A percentile compares a stretch with the other conserved stretches of the same genome.
phyloP scores from a whole-genome alignment of 306 rosid species.

The Quillaja saponaria region DNA sequence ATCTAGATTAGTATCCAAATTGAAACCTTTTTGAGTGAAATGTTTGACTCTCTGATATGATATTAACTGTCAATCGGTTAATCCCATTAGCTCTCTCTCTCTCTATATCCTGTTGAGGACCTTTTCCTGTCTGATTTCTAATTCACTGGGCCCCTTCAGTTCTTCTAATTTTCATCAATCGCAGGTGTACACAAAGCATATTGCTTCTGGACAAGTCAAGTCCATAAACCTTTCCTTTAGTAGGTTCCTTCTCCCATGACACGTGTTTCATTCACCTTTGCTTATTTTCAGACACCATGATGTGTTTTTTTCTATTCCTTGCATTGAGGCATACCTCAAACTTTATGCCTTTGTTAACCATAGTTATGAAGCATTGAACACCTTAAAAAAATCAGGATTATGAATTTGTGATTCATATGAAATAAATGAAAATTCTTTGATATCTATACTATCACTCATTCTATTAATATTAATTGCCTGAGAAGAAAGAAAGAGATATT shows the following conservation, averaged over 20 bases:
- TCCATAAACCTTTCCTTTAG: not conserved
- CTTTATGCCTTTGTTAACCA: not conserved
- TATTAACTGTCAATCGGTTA: not conserved
- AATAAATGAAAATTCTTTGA: not conserved
- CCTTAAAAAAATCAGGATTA: not conserved
- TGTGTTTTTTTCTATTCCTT: not conserved
- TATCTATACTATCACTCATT: not conserved
- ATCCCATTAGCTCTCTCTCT: not conserved
- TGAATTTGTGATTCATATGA: conserved; percentile 6
- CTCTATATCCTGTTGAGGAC: no score
- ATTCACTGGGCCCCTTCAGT: no score
- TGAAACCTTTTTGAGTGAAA: not conserved
- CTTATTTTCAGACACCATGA: not conserved
- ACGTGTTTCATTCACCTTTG: not conserved
- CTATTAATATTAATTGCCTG: no score
- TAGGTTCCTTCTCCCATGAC: not conserved
- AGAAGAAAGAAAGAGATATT: no score
- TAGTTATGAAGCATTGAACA: conserved; percentile 1
- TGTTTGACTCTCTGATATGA: not conserved
- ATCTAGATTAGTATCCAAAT: not conserved
- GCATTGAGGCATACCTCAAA: not conserved
- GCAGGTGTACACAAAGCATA: no score
- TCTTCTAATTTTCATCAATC: no score
- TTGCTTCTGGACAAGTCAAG: no score
- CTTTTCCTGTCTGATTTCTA: no score